These are phyloP conservation scores for Suillus bovinus DNA, from an alignment of 768 basidiomycete species.

Conservation along the genomic window DNA sequence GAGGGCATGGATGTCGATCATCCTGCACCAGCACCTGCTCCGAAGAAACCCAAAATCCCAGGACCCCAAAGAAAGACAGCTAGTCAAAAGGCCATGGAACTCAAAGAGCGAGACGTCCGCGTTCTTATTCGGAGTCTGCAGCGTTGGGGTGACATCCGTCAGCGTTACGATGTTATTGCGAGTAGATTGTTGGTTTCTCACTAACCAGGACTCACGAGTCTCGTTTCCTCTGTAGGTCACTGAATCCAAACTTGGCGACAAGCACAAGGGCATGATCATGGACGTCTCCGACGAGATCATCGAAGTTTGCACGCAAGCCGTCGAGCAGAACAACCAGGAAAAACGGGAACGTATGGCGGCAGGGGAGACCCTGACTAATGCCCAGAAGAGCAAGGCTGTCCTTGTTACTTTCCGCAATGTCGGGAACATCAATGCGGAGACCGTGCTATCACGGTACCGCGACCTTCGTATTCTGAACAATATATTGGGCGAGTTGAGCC, in stretches of 20 bases:
- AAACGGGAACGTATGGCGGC: conserved; percentile 73
- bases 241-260: conserved; percentile 89
- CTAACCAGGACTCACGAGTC: not conserved
- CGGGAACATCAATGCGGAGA: conserved; percentile 96
- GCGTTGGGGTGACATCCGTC: conserved; percentile 96
- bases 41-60: conserved; percentile 75
- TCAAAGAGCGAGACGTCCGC: conserved; percentile 96
- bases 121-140: conserved; percentile 93
- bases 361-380: conserved; percentile 88
- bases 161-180: conserved; percentile 93
- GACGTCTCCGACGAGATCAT: conserved; percentile 94
- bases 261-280: conserved; percentile 90
- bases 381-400: conserved; percentile 96
- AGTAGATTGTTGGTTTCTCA: conserved; percentile 33
- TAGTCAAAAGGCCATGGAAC: conserved; percentile 91
- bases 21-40: conserved; percentile 54
- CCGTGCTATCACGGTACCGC: conserved; percentile 84
- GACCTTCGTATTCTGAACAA: conserved; percentile 88
- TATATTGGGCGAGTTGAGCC: conserved; percentile 62
- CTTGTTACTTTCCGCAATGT: conserved; percentile 89
- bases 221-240: conserved; percentile 55
- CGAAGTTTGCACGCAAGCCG: conserved; percentile 77
- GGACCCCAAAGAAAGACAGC: conserved; percentile 84
- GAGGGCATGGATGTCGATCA: conserved; percentile 93
- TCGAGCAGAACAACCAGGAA: conserved; percentile 81